Evolutionary conservation across 2,329 filamentous ascomycete species (phyloP), one percentile per base, ranked within the genome.

Genomic region (Furcasterigmium furcatum): DNA sequence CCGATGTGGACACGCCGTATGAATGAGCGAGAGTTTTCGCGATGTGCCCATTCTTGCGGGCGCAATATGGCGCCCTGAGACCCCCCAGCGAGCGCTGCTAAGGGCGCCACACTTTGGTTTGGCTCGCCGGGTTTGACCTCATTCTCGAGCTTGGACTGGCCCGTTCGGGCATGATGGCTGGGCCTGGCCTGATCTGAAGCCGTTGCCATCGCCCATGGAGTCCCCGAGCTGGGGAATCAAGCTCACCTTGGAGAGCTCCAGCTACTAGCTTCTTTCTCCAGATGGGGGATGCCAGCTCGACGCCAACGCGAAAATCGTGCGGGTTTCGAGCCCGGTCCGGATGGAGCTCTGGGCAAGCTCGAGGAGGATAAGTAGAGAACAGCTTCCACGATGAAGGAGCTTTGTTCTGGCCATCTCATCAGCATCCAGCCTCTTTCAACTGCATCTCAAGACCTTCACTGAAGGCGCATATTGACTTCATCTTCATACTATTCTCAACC

Each of bases 21-120:
- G 38, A 45, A 50, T 47, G 38, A 50, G 48, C 48, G 48, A 50
- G 39, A 35, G 43, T 47, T 42, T 30, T 16, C 27, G 40, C 40
- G 40, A 34, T 7, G 24, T 12, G 29, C 40, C 16, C 25, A 25
- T n/a, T n/a, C n/a, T n/a, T n/a, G n/a, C n/a, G n/a, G n/a, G n/a
- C n/a, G n/a, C n/a, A n/a, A n/a, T n/a, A n/a, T n/a, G 24, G n/a
- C 7, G 13, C 38, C 38, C 25, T 19, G 25, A 30, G 39, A 19
- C 21, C 4, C 38, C 8, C 5, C n/a, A 12, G 6, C 9, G 18
- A 24, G 14, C 10, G n/a, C 14, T 9, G n/a, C n/a, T 29, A 13
- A 29, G 24, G 14, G 25, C 13, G 40, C 19, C 25, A 21, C 27
- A 19, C 19, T 27, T 27, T 21, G 20, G 13, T 22, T 34, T 42